Evolutionary conservation across 2,329 filamentous ascomycete species (phyloP).

Genomic region (Colletotrichum musicola): DNA sequence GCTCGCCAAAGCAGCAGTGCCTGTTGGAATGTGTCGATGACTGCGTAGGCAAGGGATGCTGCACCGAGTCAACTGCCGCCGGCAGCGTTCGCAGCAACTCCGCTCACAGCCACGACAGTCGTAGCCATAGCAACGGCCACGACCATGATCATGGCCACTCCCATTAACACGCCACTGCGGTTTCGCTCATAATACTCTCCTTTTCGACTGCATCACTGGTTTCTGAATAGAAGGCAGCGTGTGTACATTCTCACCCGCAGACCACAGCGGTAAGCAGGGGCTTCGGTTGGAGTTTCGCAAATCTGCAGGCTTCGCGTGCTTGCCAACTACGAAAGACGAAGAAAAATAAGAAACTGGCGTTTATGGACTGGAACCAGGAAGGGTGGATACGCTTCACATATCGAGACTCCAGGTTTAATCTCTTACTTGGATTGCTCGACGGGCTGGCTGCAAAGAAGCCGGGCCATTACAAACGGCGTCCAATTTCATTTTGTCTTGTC

Average conservation of each 20-base stretch:
- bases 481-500: background rate
- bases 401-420: background rate
- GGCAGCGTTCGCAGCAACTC: conserved; percentile 49
- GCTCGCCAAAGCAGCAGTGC: conserved; percentile 50
- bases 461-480: background rate
- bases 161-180: background rate
- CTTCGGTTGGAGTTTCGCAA: conserved; percentile 10
- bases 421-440: background rate
- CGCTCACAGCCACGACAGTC: conserved; percentile 41
- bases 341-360: conserved; percentile 25
- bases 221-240: background rate
- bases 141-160: conserved; percentile 31
- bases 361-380: conserved; percentile 23
- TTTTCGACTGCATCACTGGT: conserved; percentile 7
- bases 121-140: conserved; percentile 13
- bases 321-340: conserved; percentile 1
- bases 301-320: background rate
- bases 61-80: conserved; percentile 49
- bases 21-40: conserved; percentile 66
- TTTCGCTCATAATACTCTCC: background rate
- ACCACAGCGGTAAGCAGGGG: conserved; percentile 8
- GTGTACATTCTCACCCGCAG: background rate
- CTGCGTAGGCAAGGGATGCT: conserved; percentile 61
- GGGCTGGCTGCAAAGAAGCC: background rate
- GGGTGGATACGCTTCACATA: conserved; percentile 13